Evolutionary conservation across 2,329 filamentous ascomycete genomes (phyloP), one percentile per base, ranked within the genome.

Genomic region (Rhexocercosporidium sp.): DNA sequence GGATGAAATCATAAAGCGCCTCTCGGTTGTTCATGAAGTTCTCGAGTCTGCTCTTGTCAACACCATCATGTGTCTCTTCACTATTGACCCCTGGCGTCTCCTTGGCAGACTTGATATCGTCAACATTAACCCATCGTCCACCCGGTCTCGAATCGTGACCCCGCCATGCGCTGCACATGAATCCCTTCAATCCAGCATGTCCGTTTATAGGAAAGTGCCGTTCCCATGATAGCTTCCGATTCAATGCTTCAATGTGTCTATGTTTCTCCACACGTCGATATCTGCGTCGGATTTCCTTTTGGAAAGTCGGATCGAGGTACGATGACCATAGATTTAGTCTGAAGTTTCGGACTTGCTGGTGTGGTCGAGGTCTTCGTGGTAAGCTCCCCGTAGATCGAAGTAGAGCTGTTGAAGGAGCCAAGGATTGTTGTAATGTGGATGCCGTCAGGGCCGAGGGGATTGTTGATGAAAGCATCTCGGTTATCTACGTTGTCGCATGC

Each of bases 251-350:
- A 66, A 79, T 75, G 70, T 83, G 83, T 66, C 81, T 84, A 71
- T 84, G 81, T 53, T 81, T 83, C 12, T 82, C 46, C 3, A 74
- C 68, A 62, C 81, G 80, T 68, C 82, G 78, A 14, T 82, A 84
- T 51, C 81, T 82, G 60, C 81, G 81, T n/a, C 31, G 47, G 34
- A 81, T 68, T 61, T 85, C 81, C 51, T 78, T 80, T 46, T 80
- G 78, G 22, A 78, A 76, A 20, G 82, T 78, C 16, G 78, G 75
- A 69, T 84, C 80, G 31, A 80, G 70, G 53, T 79, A 80, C 34
- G 78, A 80, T 8, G 81, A 79, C 82, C 84, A 86, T 20, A 80
- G 71, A 61, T 80, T 82, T 66, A 87, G 82, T 67, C 84, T 82
- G 68, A 86, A 85, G 41, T 73, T 74, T 41, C 86, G 82, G 39